These are phyloP conservation scores for Nothophytophthora sp. DNA, from an alignment of 352 stramenopile species.

Conservation along the genomic window DNA sequence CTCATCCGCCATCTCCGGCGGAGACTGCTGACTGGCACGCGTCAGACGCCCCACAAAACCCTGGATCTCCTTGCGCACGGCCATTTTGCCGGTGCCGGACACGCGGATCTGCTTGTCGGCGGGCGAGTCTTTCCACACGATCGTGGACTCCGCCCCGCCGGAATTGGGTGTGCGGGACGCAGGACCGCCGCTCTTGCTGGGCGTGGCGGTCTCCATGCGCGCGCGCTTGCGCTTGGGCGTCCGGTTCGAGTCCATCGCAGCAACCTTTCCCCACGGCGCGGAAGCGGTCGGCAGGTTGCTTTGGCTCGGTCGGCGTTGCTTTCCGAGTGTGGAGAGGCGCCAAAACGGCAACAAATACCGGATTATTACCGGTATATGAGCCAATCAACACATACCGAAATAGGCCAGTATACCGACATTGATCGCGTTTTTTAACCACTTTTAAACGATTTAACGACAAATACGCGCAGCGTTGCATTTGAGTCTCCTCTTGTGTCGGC, in stretches of 20 bases:
- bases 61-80: slow-evolving; percentile 67
- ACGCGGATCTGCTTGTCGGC: slow-evolving; percentile 79
- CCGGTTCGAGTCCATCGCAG: slow-evolving; percentile 17
- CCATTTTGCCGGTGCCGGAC: slow-evolving; percentile 68
- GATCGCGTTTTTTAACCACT: too few species aligned
- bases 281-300: too few species aligned
- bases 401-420: too few species aligned
- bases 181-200: slow-evolving; percentile 10
- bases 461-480: too few species aligned
- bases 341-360: too few species aligned
- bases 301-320: too few species aligned
- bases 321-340: too few species aligned
- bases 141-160: slow-evolving; percentile 31
- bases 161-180: slow-evolving; percentile 13
- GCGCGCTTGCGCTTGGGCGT: slow-evolving; percentile 53
- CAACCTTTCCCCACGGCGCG: too few species aligned
- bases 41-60: slow-evolving; percentile 64
- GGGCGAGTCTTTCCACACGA: slow-evolving; percentile 85
- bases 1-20: slow-evolving; percentile 4
- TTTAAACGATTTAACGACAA: too few species aligned
- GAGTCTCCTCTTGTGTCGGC: too few species aligned
- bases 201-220: slow-evolving; percentile 32
- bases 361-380: too few species aligned
- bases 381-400: too few species aligned
- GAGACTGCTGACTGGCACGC: slow-evolving; percentile 53